Percentiles rank a stretch among this genome's conserved stretches.
Evolutionary conservation across 2,329 filamentous ascomycete species (phyloP).

Genomic region (Paracamarosporium sp.): DNA sequence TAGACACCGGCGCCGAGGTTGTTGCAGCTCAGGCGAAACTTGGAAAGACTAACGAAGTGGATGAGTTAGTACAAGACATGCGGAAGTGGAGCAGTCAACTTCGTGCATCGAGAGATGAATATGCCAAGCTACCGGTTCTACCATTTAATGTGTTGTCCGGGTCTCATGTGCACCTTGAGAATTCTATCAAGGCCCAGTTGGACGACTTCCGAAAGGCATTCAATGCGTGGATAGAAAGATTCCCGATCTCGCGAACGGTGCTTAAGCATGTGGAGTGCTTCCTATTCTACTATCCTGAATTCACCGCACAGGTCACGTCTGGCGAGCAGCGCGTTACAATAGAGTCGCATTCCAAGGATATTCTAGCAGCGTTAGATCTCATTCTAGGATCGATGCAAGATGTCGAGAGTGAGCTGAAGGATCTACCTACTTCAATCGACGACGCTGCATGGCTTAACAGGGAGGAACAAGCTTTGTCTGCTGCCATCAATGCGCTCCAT

Average conservation of each 20-base stretch:
- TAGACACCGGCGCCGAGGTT: constrained; percentile 68
- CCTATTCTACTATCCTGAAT: constrained; percentile 50
- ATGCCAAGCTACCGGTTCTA: constrained; percentile 29
- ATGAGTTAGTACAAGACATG: constrained; percentile 30
- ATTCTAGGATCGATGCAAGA: constrained; percentile 82
- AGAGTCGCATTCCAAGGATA: constrained; percentile 60
- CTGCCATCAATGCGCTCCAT: constrained; percentile 65
- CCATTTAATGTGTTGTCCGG: constrained; percentile 34
- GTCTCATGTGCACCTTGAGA: constrained; percentile 18
- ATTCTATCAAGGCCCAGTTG: constrained; percentile 21
- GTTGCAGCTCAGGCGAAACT: constrained; percentile 72
- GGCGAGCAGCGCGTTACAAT: constrained; percentile 17
- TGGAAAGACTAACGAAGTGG: constrained; percentile 52
- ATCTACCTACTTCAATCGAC: constrained; percentile 65
- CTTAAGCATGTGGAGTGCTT: constrained; percentile 72
- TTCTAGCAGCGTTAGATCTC: constrained; percentile 73
- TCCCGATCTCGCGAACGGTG: constrained; percentile 31
- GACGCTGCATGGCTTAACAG: constrained; percentile 69
- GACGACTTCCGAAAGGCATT: constrained; percentile 23
- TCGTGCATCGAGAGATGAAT: constrained; percentile 20
- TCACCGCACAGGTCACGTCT: not conserved
- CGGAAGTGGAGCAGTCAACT: constrained; percentile 29
- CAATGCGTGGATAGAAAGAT: constrained; percentile 24
- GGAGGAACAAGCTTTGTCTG: constrained; percentile 45
- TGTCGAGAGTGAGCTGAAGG: constrained; percentile 63